These are phyloP conservation scores for Ilex asprella DNA, from an alignment of 257 asterid genomes.

Conservation along the genomic window DNA sequence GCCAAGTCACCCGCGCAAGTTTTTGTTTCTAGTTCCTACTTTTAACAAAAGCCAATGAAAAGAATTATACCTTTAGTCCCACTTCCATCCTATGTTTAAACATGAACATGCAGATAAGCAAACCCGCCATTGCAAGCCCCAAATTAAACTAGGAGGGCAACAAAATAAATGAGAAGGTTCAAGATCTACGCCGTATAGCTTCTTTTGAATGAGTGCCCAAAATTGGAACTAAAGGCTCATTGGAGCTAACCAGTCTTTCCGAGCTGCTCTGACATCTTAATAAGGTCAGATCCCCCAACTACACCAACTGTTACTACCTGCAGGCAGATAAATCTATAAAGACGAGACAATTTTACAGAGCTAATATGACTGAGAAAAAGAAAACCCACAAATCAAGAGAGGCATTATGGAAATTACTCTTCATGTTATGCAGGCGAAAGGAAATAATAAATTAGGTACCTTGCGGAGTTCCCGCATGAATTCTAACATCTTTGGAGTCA, in stretches of 20 bases:
- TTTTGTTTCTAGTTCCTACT: too few species aligned
- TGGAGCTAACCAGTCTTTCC: constrained; percentile 58
- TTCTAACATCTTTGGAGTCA: constrained; percentile 61
- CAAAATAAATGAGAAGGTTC: too few species aligned
- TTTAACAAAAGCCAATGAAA: too few species aligned
- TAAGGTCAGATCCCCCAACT: constrained; percentile 98
- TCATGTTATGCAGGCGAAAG: neutral
- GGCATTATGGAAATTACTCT: neutral
- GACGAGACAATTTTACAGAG: neutral
- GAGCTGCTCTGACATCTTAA: constrained; percentile 94
- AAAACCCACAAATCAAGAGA: neutral
- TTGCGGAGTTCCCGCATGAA: constrained; percentile 74
- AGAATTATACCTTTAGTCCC: too few species aligned
- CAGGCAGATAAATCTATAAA: constrained; percentile 7
- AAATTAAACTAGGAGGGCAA: neutral
- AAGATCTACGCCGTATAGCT: too few species aligned
- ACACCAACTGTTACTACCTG: constrained; percentile 86
- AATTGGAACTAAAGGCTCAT: neutral
- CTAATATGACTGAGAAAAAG: neutral
- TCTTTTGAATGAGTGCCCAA: neutral
- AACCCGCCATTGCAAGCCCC: neutral
- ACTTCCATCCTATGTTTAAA: too few species aligned
- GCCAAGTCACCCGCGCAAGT: too few species aligned
- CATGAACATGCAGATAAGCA: neutral
- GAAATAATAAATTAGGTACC: constrained; percentile 30